Percentiles rank a stretch among this genome's conserved stretches.
Conservation (phyloP, 2,329 filamentous ascomycete species). For the Triangularia setosa region DNA sequence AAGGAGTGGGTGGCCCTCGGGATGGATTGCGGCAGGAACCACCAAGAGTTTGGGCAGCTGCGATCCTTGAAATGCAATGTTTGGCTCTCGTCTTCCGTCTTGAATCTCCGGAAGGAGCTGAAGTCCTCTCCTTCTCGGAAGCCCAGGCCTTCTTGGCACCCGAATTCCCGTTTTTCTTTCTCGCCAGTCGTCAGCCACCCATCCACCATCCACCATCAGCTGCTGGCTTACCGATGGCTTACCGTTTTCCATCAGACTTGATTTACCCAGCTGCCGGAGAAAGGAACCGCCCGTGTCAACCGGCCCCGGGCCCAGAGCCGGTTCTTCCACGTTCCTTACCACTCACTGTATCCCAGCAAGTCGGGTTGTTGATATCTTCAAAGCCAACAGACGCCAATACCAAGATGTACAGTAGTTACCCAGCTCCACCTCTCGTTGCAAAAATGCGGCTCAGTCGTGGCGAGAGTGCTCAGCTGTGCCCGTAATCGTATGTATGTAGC, state of each 20-base stretch:
- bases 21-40: background rate
- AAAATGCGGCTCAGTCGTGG: slow-evolving; percentile 13
- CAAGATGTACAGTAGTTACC: too few species aligned
- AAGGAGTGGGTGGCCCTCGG: background rate
- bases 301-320: background rate
- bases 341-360: background rate
- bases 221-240: background rate
- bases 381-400: background rate
- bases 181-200: background rate
- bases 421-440: background rate
- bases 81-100: too few species aligned
- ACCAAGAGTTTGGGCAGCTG: too few species aligned
- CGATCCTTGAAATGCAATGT: too few species aligned
- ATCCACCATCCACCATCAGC: background rate
- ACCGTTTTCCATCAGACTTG: background rate
- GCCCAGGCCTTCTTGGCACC: slow-evolving; percentile 12
- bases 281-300: background rate
- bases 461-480: background rate
- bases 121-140: background rate
- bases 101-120: background rate
- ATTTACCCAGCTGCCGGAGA: background rate
- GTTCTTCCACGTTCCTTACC: background rate
- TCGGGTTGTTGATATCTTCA: background rate
- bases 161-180: background rate
- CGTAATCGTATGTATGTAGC: too few species aligned